These are phyloP conservation scores for Fistulinella prunicolor DNA, from an alignment of 768 basidiomycete species.

Conservation along the genomic window DNA sequence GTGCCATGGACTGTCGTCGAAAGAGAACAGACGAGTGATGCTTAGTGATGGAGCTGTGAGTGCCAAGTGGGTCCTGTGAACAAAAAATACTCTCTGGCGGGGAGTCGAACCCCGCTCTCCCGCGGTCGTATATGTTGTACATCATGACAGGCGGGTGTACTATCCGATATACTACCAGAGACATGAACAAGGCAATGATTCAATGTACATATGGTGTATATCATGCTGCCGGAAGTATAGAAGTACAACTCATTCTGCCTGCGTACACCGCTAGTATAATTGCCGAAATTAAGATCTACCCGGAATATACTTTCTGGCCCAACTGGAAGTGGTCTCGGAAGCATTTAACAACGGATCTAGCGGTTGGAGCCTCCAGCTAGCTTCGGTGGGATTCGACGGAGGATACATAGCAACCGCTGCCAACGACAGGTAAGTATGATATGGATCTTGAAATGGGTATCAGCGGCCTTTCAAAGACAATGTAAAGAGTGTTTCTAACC, in stretches of 20 bases:
- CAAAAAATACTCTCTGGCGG: slow-evolving; percentile 38
- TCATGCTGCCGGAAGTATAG: too few relatives aligned
- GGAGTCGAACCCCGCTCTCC: slow-evolving; percentile 46
- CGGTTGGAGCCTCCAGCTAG: slow-evolving; percentile 54
- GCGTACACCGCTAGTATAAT: background rate
- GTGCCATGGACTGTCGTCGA: slow-evolving; percentile 39
- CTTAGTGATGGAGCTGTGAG: too few relatives aligned
- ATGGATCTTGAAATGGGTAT: slow-evolving; percentile 65
- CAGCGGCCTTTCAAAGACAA: slow-evolving; percentile 1
- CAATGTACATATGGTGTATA: background rate
- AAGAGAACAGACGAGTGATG: too few relatives aligned
- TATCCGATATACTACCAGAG: slow-evolving; percentile 52
- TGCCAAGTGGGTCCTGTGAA: background rate
- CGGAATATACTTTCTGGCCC: slow-evolving; percentile 63
- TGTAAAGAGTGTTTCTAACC: slow-evolving; percentile 43
- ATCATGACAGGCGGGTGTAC: slow-evolving; percentile 52
- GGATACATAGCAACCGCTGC: slow-evolving; percentile 75
- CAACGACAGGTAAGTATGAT: slow-evolving; percentile 89
- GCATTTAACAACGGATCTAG: slow-evolving; percentile 76
- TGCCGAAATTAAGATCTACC: slow-evolving; percentile 13
- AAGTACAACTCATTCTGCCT: too few relatives aligned
- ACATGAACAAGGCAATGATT: background rate
- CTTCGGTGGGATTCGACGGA: slow-evolving; percentile 31
- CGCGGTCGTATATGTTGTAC: slow-evolving; percentile 28
- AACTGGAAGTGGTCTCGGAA: slow-evolving; percentile 56